Conservation (phyloP, 176 grass and related monocot genomes). For the Eremochloa ophiuroides region DNA sequence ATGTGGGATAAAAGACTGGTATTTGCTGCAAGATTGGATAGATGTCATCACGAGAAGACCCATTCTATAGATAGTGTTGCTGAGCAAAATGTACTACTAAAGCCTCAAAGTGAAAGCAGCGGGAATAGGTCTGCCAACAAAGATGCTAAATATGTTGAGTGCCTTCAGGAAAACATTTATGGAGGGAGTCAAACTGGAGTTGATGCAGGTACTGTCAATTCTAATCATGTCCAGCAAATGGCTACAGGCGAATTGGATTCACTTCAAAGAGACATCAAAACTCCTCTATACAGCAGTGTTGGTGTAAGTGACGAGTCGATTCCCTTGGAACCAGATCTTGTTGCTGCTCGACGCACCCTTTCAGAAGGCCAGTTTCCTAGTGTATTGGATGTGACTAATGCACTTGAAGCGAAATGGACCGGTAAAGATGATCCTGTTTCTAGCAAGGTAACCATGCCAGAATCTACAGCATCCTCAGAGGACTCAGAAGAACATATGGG, state of each 20-base stretch:
- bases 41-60: slow-evolving; percentile 32
- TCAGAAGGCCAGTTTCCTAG: slow-evolving; percentile 88
- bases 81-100: slow-evolving; percentile 35
- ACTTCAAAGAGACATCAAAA: slow-evolving; percentile 43
- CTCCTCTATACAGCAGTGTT: slow-evolving; percentile 48
- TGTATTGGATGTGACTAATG: slow-evolving; percentile 59
- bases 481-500: slow-evolving; percentile 52
- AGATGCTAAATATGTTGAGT: slow-evolving; percentile 36
- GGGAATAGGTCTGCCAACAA: slow-evolving; percentile 24
- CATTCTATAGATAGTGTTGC: slow-evolving; percentile 40
- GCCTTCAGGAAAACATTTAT: slow-evolving; percentile 31
- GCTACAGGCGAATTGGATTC: slow-evolving; percentile 39
- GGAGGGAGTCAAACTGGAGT: slow-evolving; percentile 11
- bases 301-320: slow-evolving; percentile 52
- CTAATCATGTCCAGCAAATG: slow-evolving; percentile 26
- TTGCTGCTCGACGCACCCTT: slow-evolving; percentile 68
- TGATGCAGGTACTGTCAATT: slow-evolving; percentile 27
- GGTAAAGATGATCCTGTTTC: slow-evolving; percentile 56
- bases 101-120: slow-evolving; percentile 43
- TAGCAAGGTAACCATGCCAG: slow-evolving; percentile 38
- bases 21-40: slow-evolving; percentile 54
- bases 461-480: slow-evolving; percentile 43
- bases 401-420: slow-evolving; percentile 83
- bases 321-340: slow-evolving; percentile 54
- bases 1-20: slow-evolving; percentile 79